Conservation (phyloP, 768 basidiomycete genomes). For the Xerocomus potaroensis region DNA sequence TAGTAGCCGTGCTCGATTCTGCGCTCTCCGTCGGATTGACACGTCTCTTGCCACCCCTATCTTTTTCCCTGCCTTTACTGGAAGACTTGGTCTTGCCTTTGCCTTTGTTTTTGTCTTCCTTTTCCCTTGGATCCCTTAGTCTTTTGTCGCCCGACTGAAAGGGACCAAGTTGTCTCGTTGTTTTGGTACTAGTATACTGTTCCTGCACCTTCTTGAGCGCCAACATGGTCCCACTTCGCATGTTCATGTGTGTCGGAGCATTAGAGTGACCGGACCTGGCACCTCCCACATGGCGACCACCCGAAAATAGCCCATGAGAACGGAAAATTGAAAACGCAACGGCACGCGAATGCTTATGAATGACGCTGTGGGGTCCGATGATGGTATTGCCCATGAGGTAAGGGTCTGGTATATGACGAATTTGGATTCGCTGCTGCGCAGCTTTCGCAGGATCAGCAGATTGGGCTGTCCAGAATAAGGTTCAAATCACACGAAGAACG, state of each 20-base stretch:
- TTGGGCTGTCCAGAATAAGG: constrained; percentile 24
- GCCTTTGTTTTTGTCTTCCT: constrained; percentile 18
- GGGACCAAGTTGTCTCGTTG: constrained; percentile 48
- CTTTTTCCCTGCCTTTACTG: constrained; percentile 32
- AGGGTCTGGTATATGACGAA: constrained; percentile 52
- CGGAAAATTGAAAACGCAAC: constrained; percentile 77
- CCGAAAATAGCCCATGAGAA: constrained; percentile 38
- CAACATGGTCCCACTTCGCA: constrained; percentile 48
- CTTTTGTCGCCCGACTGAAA: constrained; percentile 10
- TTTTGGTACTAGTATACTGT: constrained; percentile 71
- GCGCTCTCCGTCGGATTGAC: constrained; percentile 29
- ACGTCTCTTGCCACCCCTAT: constrained; percentile 28
- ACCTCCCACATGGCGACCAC: constrained; percentile 11
- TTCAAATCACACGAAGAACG: not conserved
- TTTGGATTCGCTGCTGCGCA: constrained; percentile 63
- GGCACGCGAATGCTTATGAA: constrained; percentile 81
- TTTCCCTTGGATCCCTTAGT: constrained; percentile 16
- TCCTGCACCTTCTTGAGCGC: constrained; percentile 75
- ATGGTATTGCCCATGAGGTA: constrained; percentile 38
- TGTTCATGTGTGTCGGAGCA: constrained; percentile 23
- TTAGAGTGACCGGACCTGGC: constrained; percentile 2
- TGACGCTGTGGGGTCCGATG: constrained; percentile 59
- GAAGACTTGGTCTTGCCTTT: constrained; percentile 14
- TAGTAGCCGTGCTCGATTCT: constrained; percentile 29
- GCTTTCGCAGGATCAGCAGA: constrained; percentile 50